Base-by-base conservation (phyloP, 202 grass and related monocot genomes). In the Zoysia matrella region DNA sequence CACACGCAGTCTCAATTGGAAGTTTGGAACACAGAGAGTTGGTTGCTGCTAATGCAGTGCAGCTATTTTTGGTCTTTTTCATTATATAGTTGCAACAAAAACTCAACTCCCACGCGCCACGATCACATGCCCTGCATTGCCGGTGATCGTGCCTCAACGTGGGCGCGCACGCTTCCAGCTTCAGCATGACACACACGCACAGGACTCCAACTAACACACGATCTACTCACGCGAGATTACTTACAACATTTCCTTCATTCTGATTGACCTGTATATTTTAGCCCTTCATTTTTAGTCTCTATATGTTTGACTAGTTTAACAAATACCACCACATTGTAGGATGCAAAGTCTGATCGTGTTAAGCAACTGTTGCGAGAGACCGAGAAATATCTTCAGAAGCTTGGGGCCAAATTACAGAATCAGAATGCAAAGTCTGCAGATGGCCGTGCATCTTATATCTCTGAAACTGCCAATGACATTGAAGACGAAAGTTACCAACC, bases 341-440 rank as follows among this genome's bases (percentile, higher is more conserved):
- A 99, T 93, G 91, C 96, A 87, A 99, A 99, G 69, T 99, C 96
- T 78, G 96, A 99, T 65, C 92, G 96, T 57, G 96, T 99, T 79
- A 96, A 99, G 47, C 90, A 99, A 83, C 91, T 99, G 49, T 89
- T 99, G 52, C 94, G 94, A 60, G 96, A 99, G 77, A 99, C 96
- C 57, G 96, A 99, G 83, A 99, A 99, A 80, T 99, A 99, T 92
- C 83, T 99, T 72, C 91, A 92, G 80, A 95, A 99, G 82, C 83
- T 99, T 71, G 96, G 96, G 71, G 81, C 83, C 55, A 96, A 95
- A 83, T 83, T 99, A 84, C 79, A 86, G 68, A 89, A 88, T 66
- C 81, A 86, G 68, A 89, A 88, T 69, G 77, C 91, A 2, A 93
- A 93, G 77, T 75, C 88, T 15, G 81, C 74, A 30, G 95, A 94